Percentiles rank a stretch among this genome's conserved stretches.
These are phyloP conservation scores for Phytophthora lateralis DNA, from an alignment of 352 stramenopile species.

Conservation along the genomic window DNA sequence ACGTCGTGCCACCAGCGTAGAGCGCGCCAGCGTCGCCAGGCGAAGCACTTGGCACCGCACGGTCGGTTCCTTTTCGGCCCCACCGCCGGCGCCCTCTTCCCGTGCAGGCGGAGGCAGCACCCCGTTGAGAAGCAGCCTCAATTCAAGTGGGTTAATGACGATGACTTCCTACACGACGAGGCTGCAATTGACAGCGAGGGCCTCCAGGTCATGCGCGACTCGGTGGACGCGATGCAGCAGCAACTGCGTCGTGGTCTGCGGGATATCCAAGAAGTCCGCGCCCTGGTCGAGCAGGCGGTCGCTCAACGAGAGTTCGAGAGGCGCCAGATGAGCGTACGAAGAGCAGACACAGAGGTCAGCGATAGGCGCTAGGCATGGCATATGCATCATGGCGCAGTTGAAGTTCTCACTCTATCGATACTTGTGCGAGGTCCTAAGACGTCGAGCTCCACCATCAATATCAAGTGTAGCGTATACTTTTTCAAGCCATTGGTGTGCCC, in stretches of 20 bases:
- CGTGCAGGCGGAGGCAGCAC: conserved; percentile 9
- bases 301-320: conserved; percentile 10
- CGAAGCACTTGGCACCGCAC: conserved; percentile 7
- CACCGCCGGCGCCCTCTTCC: conserved; percentile 5
- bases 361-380: no score
- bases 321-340: background rate
- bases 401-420: conserved; percentile 2
- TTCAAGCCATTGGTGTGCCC: background rate
- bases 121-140: conserved; percentile 1
- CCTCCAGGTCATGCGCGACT: conserved; percentile 32
- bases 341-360: background rate
- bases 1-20: conserved; percentile 22
- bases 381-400: background rate
- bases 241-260: conserved; percentile 32
- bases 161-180: conserved; percentile 15
- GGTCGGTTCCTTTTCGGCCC: conserved; percentile 14
- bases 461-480: conserved; percentile 14
- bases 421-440: conserved; percentile 13
- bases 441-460: conserved; percentile 2
- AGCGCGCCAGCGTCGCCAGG: conserved; percentile 6
- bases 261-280: conserved; percentile 35
- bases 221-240: conserved; percentile 35
- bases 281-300: conserved; percentile 23
- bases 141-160: conserved; percentile 4
- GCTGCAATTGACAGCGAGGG: conserved; percentile 22